Conservation (phyloP, 2,329 filamentous ascomycete species). For the Epichloe sibirici region DNA sequence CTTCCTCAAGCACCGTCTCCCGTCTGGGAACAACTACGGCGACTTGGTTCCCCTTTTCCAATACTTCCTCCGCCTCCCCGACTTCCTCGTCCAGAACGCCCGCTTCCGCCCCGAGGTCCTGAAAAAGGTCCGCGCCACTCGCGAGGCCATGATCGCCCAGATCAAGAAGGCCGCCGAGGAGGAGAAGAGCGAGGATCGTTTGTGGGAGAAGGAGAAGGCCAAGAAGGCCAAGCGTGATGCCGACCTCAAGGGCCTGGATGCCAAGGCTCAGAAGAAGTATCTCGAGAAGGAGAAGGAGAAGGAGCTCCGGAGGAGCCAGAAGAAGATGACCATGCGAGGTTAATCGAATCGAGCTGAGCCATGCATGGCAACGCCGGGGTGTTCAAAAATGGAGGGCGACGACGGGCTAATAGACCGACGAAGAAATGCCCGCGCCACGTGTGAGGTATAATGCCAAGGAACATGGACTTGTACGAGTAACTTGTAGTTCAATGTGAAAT, state of each 20-base stretch:
- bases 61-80: conserved; percentile 74
- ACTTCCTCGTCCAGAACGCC: conserved; percentile 60
- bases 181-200: conserved; percentile 67
- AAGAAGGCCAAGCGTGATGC: conserved; percentile 86
- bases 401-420: background rate
- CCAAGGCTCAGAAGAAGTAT: conserved; percentile 77
- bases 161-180: conserved; percentile 72
- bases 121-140: conserved; percentile 68
- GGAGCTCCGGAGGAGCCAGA: conserved; percentile 45
- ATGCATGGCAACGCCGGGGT: background rate
- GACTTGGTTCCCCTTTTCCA: conserved; percentile 62
- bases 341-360: conserved; percentile 13
- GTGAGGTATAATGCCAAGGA: background rate
- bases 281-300: conserved; percentile 71
- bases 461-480: background rate
- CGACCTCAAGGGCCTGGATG: conserved; percentile 62
- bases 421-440: background rate
- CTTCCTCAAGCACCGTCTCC: conserved; percentile 63
- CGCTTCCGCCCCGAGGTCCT: conserved; percentile 86
- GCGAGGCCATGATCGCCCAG: conserved; percentile 69
- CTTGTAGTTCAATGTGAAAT: background rate
- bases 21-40: conserved; percentile 49
- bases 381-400: no score
- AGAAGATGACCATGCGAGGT: conserved; percentile 41
- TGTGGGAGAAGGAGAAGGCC: conserved; percentile 56